phyloP scores from a whole-genome alignment of 2,329 filamentous ascomycete species.

The Penicillium frequentans region DNA sequence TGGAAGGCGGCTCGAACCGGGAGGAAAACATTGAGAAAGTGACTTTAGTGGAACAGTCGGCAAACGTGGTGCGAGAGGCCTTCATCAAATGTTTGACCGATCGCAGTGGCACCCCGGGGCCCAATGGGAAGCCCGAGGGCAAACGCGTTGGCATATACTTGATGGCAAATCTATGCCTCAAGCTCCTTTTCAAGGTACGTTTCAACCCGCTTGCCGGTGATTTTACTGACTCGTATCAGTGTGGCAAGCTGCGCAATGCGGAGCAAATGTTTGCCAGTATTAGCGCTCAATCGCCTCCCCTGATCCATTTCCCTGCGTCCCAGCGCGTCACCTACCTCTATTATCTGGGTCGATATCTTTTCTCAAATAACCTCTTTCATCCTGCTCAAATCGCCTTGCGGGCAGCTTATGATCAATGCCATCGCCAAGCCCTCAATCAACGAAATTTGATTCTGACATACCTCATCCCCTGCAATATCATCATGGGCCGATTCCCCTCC shows the following conservation, averaged over 20 bases:
- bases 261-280: conserved; percentile 90
- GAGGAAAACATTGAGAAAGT: conserved; percentile 67
- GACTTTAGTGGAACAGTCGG: conserved; percentile 81
- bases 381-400: conserved; percentile 74
- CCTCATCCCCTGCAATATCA: conserved; percentile 77
- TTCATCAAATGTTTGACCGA: conserved; percentile 90
- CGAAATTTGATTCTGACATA: conserved; percentile 78
- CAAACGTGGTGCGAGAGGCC: conserved; percentile 84
- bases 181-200: conserved; percentile 77
- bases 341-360: conserved; percentile 87
- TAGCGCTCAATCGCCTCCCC: conserved; percentile 74
- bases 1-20: conserved; percentile 46
- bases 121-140: conserved; percentile 69
- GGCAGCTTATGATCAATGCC: conserved; percentile 76
- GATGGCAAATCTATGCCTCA: conserved; percentile 86
- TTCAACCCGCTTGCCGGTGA: background rate
- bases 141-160: conserved; percentile 88
- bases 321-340: conserved; percentile 93
- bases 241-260: conserved; percentile 77
- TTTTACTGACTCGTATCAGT: conserved; percentile 46
- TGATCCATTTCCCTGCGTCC: conserved; percentile 77
- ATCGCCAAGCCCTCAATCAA: conserved; percentile 61
- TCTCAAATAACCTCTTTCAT: conserved; percentile 79
- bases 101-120: conserved; percentile 63
- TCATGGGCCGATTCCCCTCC: conserved; percentile 81